Conservation (phyloP, 2,329 filamentous ascomycete species). For the Phyllosticta paracitricarpa region DNA sequence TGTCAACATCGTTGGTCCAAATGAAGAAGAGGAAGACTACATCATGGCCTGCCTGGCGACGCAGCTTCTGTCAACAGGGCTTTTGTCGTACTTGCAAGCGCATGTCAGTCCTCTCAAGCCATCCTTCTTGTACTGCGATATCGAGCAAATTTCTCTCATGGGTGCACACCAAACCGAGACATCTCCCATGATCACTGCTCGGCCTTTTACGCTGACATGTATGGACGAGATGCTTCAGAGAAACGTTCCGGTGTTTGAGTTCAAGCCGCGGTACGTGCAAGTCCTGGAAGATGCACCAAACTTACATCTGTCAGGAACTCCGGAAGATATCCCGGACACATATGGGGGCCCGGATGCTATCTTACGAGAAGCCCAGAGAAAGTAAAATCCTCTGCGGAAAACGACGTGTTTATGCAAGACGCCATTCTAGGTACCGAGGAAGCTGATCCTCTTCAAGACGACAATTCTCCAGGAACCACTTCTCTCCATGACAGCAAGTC, state of each 20-base stretch:
- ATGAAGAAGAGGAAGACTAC: too few relatives aligned
- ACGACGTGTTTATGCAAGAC: too few relatives aligned
- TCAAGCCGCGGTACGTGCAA: not conserved
- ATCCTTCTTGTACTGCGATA: conserved; percentile 4
- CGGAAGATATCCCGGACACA: not conserved
- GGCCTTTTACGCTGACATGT: not conserved
- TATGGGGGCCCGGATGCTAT: not conserved
- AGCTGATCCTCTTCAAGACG: too few relatives aligned
- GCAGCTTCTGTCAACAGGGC: conserved; percentile 4
- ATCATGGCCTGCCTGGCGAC: not conserved
- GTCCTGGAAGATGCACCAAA: not conserved
- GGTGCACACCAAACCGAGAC: too few relatives aligned
- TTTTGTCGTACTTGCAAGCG: conserved; percentile 10
- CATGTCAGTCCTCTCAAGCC: conserved; percentile 5
- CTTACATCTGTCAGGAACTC: not conserved
- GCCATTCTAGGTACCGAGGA: too few relatives aligned
- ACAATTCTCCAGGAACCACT: too few relatives aligned
- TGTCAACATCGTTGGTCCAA: too few relatives aligned
- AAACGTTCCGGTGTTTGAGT: not conserved
- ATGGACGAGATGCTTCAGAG: conserved; percentile 2
- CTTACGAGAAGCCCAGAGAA: not conserved
- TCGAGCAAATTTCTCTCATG: too few relatives aligned
- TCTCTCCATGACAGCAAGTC: too few relatives aligned
- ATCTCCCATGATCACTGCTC: not conserved
- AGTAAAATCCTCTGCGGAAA: too few relatives aligned